Evolutionary conservation across 148 eudicot species (phyloP), one percentile per base, ranked within the genome.

Genomic region (Cornus controversa): DNA sequence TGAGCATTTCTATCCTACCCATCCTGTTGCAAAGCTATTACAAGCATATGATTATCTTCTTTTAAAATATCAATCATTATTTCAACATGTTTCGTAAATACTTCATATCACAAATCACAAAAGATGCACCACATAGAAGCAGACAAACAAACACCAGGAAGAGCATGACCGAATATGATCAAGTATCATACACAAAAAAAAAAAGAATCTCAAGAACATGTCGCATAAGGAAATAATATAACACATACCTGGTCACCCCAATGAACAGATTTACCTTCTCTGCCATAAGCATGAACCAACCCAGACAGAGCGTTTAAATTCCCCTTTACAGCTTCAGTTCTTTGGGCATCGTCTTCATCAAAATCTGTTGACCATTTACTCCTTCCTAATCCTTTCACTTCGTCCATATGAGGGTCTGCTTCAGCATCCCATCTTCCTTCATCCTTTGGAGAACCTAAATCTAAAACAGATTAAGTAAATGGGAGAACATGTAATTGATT

Each of bases 241-340:
- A 29, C 5, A 13, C 86, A 77, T 87, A 96, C 99, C 98, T 96
- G 85, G 88, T 96, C 99, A 72, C 91, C 91, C 99, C 99, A 96
- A 73, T 86, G 90, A 62, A 96, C 99, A 82, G 93, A 88, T 93
- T 93, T 96, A 82, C 94, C 96, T 82, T 89, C 91, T 87, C 86
- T 93, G 79, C 88, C 77, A 73, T 88, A 92, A 31, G 90, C 86
- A 75, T 81, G 82, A 67, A 79, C 62, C 85, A 89, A 82, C 66
- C 92, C 88, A 80, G 95, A 86, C 66, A 88, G 80, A 72, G 89
- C 82, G 81, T 24, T 82, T 42, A 75, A 40, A 77, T 85, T 92
- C 79, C 81, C 82, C 82, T 80, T 84, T 50, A 70, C 34, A 45
- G 57, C 74, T 78, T 87, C 86, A 73, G 75, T 75, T 67, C 57